Evolutionary conservation across 345 rosid genomes (phyloP).

Genomic region (Draba incana): DNA sequence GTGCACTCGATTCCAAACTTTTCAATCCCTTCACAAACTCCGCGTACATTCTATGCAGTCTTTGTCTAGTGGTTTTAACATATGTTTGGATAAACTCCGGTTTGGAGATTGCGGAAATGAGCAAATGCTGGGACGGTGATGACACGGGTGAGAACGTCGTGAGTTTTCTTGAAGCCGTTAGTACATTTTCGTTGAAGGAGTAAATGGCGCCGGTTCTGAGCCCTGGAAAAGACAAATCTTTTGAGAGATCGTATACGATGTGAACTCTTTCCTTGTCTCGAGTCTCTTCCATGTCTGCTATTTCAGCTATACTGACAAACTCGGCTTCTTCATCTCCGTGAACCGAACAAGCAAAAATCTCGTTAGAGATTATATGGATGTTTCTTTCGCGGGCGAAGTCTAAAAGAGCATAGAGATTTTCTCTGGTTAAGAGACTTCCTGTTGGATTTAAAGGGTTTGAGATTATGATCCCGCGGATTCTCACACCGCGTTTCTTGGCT

Average conservation of each 20-base stretch:
- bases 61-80: constrained; percentile 53
- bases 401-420: constrained; percentile 66
- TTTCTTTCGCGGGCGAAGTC: constrained; percentile 88
- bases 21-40: constrained; percentile 61
- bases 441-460: constrained; percentile 85
- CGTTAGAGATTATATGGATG: constrained; percentile 79
- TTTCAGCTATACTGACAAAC: constrained; percentile 80
- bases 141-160: constrained; percentile 78
- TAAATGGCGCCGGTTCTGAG: constrained; percentile 65
- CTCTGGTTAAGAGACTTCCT: constrained; percentile 60
- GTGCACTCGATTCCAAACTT: constrained; percentile 61
- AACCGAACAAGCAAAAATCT: constrained; percentile 67
- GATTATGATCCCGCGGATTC: constrained; percentile 72
- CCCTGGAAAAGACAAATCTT: constrained; percentile 76
- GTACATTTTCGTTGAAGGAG: constrained; percentile 61
- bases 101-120: constrained; percentile 66
- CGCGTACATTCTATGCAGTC: constrained; percentile 47
- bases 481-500: constrained; percentile 87
- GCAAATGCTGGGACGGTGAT: constrained; percentile 65
- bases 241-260: constrained; percentile 68
- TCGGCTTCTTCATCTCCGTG: constrained; percentile 47
- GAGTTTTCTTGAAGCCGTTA: constrained; percentile 65
- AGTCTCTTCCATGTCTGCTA: constrained; percentile 59
- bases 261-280: constrained; percentile 74
- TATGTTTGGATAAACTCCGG: constrained; percentile 49